A percentile compares a stretch with the other conserved stretches of the same genome.
These are phyloP conservation scores for Phaseolus lunatus DNA, from an alignment of 306 rosid species.

Conservation along the genomic window DNA sequence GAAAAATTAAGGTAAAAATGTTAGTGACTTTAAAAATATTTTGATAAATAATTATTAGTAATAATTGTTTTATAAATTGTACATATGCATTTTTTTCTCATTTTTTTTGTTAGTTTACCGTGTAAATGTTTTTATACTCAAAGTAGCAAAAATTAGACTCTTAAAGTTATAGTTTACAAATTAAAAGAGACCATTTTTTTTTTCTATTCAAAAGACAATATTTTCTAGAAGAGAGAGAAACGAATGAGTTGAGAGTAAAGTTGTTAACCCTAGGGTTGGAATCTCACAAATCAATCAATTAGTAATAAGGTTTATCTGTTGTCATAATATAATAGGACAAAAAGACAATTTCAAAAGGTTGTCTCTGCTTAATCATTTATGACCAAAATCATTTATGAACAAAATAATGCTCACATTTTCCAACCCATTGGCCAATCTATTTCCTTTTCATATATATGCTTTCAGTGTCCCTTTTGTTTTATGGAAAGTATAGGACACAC, in stretches of 20 bases:
- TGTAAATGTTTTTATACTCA: too few species aligned
- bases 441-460: slow-evolving; percentile 7
- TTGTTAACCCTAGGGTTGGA: not conserved
- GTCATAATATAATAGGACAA: slow-evolving; percentile 44
- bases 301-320: slow-evolving; percentile 39
- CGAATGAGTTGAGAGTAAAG: not conserved
- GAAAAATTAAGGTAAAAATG: too few species aligned
- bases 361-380: slow-evolving; percentile 43
- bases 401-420: slow-evolving; percentile 41
- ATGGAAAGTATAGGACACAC: slow-evolving; percentile 19
- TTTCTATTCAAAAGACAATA: too few species aligned
- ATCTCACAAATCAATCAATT: not conserved
- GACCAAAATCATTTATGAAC: slow-evolving; percentile 21
- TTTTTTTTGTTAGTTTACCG: too few species aligned
- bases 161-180: too few species aligned
- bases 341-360: slow-evolving; percentile 50
- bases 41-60: too few species aligned
- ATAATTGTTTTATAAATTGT: too few species aligned
- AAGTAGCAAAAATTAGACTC: too few species aligned
- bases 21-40: too few species aligned
- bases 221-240: not conserved
- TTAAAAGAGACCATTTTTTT: too few species aligned
- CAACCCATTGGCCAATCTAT: slow-evolving; percentile 35
- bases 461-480: slow-evolving; percentile 16
- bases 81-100: too few species aligned